Evolutionary conservation across 31 red algal genomes (phyloP).

Genomic region (Asparagopsis taxiformis): DNA sequence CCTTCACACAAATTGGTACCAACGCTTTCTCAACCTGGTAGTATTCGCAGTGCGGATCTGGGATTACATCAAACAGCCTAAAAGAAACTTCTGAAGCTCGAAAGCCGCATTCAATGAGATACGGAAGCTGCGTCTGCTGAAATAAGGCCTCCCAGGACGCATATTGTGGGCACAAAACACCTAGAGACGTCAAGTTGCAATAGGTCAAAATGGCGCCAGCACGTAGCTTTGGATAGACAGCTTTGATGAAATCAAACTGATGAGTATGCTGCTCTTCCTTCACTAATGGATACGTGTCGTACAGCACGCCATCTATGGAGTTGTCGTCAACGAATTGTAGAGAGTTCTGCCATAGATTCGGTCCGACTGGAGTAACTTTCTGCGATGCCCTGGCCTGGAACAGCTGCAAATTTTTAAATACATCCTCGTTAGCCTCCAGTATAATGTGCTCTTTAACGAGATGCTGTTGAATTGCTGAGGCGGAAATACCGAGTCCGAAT

Average conservation of each 20-base stretch:
- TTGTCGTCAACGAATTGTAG: neutral
- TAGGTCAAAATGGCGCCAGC: neutral
- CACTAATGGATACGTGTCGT: neutral
- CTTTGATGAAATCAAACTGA: conserved; percentile 14
- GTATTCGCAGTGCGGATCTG: conserved; percentile 9
- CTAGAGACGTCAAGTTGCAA: conserved; percentile 8
- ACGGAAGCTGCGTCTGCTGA: conserved; percentile 1
- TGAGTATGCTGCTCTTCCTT: conserved; percentile 8
- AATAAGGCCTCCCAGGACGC: neutral
- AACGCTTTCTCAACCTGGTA: neutral
- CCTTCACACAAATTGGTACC: neutral
- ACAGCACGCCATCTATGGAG: conserved; percentile 1
- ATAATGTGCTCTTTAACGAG: conserved; percentile 2
- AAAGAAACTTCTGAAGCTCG: neutral
- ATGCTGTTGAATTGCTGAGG: neutral
- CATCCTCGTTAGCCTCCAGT: neutral
- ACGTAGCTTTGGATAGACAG: neutral
- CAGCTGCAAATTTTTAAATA: too few relatives aligned
- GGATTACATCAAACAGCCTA: neutral
- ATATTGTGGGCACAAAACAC: neutral
- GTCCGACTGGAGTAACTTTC: neutral
- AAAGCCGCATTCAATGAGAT: neutral
- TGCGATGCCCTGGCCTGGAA: neutral
- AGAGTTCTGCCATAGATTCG: neutral
- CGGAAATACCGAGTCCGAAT: neutral